Conservation (phyloP, 2,329 filamentous ascomycete genomes). For the Aspergillus quadricinctus region DNA sequence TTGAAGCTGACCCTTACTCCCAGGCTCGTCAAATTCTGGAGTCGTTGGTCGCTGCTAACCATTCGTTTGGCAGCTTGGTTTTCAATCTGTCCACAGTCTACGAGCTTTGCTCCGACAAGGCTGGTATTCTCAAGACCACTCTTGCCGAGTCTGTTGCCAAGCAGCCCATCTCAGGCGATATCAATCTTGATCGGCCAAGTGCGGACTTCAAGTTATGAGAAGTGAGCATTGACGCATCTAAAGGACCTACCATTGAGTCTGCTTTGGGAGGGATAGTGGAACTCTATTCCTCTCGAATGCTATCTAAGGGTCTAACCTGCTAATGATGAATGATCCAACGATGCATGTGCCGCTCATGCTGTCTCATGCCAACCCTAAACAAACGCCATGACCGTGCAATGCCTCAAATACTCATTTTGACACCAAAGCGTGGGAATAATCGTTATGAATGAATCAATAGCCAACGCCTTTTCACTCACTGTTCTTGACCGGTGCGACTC, state of each 20-base stretch:
- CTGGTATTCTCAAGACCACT: slow-evolving; percentile 63
- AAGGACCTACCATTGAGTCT: background rate
- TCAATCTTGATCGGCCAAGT: slow-evolving; percentile 67
- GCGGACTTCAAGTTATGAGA: slow-evolving; percentile 70
- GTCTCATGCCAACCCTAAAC: background rate
- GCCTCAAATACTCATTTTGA: background rate
- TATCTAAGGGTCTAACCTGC: slow-evolving; percentile 6
- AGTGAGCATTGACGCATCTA: background rate
- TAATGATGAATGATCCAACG: background rate
- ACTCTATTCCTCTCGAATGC: background rate
- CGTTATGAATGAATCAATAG: background rate
- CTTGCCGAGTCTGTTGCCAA: slow-evolving; percentile 67
- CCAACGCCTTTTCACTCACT: background rate
- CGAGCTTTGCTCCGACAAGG: slow-evolving; percentile 79
- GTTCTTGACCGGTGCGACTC: slow-evolving; percentile 15
- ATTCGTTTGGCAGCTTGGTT: slow-evolving; percentile 71
- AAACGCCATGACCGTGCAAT: slow-evolving; percentile 2
- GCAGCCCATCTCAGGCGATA: slow-evolving; percentile 49
- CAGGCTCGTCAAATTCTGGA: slow-evolving; percentile 66
- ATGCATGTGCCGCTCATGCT: background rate
- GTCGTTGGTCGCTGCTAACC: slow-evolving; percentile 56
- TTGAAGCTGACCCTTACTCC: slow-evolving; percentile 5
- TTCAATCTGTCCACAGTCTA: slow-evolving; percentile 92
- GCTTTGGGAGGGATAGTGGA: background rate
- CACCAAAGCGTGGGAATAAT: background rate